Evolutionary conservation across 1,284 basidiomycete genomes (phyloP).

Genomic region (Trichosporon ovoides): DNA sequence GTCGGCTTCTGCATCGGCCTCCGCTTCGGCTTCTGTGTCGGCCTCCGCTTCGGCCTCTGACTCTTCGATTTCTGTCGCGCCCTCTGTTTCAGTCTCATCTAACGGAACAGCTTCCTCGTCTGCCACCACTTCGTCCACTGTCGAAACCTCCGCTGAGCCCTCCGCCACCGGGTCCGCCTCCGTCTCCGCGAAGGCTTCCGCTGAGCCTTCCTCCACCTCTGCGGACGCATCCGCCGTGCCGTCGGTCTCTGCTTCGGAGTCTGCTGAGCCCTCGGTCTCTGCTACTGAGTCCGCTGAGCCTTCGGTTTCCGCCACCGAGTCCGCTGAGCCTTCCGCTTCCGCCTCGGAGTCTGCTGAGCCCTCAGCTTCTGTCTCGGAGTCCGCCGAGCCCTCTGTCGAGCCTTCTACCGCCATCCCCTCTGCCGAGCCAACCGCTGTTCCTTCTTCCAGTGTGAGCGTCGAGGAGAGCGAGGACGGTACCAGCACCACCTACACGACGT

Average conservation of each 20-base stretch:
- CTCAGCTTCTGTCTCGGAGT: background rate
- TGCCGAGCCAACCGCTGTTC: background rate
- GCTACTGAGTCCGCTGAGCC: conserved; percentile 7
- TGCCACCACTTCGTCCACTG: background rate
- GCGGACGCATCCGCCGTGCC: background rate
- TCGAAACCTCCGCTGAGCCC: background rate
- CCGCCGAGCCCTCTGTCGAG: background rate
- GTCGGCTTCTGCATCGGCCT: background rate
- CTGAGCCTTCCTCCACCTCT: background rate
- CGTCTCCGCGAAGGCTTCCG: background rate
- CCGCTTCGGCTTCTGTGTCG: background rate
- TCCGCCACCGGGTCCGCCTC: background rate
- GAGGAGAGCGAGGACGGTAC: conserved; percentile 36
- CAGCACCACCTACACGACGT: conserved; percentile 34
- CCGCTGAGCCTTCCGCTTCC: background rate
- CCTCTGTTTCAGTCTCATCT: background rate
- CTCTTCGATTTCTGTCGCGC: background rate
- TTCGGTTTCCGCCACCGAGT: background rate
- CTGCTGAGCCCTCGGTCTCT: background rate
- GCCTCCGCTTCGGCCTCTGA: no score
- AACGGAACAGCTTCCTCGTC: background rate
- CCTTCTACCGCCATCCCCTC: conserved; percentile 6
- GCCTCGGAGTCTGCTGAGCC: background rate
- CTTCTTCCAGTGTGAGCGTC: conserved; percentile 4
- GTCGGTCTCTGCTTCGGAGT: background rate